Percentiles rank a stretch among this genome's conserved stretches.
Conservation (phyloP, 768 basidiomycete species). For the Podaxis sp. region DNA sequence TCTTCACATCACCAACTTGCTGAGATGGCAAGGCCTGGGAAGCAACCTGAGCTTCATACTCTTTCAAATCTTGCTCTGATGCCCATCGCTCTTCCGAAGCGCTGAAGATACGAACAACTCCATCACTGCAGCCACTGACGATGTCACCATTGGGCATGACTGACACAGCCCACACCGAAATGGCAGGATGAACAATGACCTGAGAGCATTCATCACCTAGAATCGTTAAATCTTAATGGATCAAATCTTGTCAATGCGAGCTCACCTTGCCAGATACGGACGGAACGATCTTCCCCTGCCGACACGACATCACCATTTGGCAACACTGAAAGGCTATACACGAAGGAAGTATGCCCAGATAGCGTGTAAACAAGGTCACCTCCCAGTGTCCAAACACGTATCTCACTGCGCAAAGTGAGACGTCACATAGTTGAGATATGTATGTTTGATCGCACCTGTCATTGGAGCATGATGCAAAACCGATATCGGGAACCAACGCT, state of each 20-base stretch:
- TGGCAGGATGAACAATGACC: constrained; percentile 87
- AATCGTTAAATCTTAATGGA: neutral
- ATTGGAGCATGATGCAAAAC: constrained; percentile 94
- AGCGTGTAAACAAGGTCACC: constrained; percentile 74
- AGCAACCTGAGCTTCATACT: constrained; percentile 72
- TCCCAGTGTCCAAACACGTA: constrained; percentile 87
- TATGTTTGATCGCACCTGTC: constrained; percentile 60
- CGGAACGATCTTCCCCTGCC: constrained; percentile 91
- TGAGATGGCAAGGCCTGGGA: constrained; percentile 78
- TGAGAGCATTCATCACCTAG: constrained; percentile 82
- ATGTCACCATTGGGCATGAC: constrained; percentile 89
- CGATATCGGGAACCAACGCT: constrained; percentile 74
- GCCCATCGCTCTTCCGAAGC: constrained; percentile 71
- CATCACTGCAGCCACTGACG: constrained; percentile 88
- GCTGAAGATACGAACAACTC: constrained; percentile 83
- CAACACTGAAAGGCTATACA: constrained; percentile 83
- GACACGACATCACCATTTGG: constrained; percentile 82
- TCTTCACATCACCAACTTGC: constrained; percentile 91
- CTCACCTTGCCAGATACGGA: constrained; percentile 85
- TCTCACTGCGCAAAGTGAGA: constrained; percentile 53
- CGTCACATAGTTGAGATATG: neutral
- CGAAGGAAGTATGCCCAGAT: constrained; percentile 96
- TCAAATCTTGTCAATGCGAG: neutral
- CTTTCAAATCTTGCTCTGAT: constrained; percentile 53
- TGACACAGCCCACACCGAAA: constrained; percentile 95